phyloP scores from a whole-genome alignment of 225 moss, liverwort and hornwort species.

The Asterella californica region DNA sequence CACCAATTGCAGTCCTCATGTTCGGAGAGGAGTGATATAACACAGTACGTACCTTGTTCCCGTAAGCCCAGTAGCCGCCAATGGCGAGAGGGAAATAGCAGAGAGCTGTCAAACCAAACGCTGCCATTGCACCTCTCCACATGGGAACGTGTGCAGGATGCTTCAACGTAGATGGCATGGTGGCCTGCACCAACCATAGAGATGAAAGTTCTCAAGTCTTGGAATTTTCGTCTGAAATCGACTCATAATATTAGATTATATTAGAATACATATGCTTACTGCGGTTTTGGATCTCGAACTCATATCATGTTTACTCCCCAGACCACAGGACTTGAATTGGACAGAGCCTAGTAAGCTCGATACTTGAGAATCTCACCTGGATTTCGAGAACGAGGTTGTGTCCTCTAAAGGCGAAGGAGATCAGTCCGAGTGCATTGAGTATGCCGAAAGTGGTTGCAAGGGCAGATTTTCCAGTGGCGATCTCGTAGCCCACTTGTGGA shows the following conservation, averaged over 20 bases:
- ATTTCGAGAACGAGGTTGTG: conserved; percentile 86
- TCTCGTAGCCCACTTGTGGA: conserved; percentile 40
- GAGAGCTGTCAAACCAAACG: conserved; percentile 53
- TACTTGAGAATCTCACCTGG: conserved; percentile 39
- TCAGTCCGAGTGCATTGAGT: conserved; percentile 66
- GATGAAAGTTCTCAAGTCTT: not conserved
- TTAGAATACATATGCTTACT: too few species aligned
- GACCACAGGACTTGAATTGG: not conserved
- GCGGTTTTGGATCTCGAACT: too few species aligned
- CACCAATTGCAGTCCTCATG: not conserved
- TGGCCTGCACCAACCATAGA: conserved; percentile 41
- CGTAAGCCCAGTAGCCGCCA: conserved; percentile 71
- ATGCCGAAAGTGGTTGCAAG: conserved; percentile 45
- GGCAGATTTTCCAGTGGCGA: conserved; percentile 36
- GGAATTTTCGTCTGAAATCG: too few species aligned
- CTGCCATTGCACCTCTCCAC: conserved; percentile 64
- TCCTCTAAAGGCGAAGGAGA: conserved; percentile 67
- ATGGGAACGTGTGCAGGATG: conserved; percentile 56
- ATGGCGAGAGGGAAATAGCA: conserved; percentile 69
- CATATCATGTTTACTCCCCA: not conserved
- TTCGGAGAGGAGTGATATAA: not conserved
- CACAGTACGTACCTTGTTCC: conserved; percentile 32
- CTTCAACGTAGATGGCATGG: conserved; percentile 71
- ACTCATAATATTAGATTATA: too few species aligned
- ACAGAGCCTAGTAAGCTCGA: not conserved